Evolutionary conservation across 176 grass and related monocot species (phyloP).

Genomic region (Luzula sylvatica): DNA sequence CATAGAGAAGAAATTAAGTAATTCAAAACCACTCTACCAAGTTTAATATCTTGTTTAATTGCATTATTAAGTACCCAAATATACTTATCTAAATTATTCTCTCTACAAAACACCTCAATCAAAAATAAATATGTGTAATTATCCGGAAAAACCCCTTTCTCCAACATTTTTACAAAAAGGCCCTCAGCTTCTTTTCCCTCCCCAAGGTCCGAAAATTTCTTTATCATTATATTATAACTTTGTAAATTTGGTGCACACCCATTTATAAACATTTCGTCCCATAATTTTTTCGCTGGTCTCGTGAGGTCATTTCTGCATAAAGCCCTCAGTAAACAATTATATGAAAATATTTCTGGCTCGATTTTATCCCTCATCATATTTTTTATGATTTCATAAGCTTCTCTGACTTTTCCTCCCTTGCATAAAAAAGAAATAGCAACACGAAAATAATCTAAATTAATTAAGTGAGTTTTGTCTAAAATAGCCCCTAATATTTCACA

Average conservation of each 20-base stretch:
- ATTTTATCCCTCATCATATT: constrained; percentile 58
- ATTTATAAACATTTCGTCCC: constrained; percentile 93
- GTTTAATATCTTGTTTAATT: constrained; percentile 37
- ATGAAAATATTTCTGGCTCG: constrained; percentile 49
- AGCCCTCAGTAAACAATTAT: constrained; percentile 74
- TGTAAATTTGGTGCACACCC: constrained; percentile 60
- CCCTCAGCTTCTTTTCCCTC: constrained; percentile 45
- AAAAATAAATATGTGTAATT: constrained; percentile 41
- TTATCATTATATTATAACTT: constrained; percentile 83
- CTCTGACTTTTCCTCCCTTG: constrained; percentile 74
- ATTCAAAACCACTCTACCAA: constrained; percentile 38
- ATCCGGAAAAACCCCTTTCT: constrained; percentile 59
- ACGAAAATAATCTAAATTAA: constrained; percentile 34
- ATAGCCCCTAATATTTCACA: constrained; percentile 47
- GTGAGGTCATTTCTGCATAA: constrained; percentile 65
- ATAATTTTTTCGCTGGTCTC: constrained; percentile 85
- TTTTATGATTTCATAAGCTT: constrained; percentile 81
- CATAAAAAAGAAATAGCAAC: constrained; percentile 69
- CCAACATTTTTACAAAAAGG: constrained; percentile 68
- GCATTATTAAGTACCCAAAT: constrained; percentile 52
- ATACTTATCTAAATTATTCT: constrained; percentile 50
- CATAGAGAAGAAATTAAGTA: constrained; percentile 44
- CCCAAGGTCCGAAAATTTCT: constrained; percentile 55
- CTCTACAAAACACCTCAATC: constrained; percentile 48
- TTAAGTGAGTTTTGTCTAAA: constrained; percentile 44